Evolutionary conservation across 78 protist genomes (phyloP).

Genomic region (Protostelium mycophagum): DNA sequence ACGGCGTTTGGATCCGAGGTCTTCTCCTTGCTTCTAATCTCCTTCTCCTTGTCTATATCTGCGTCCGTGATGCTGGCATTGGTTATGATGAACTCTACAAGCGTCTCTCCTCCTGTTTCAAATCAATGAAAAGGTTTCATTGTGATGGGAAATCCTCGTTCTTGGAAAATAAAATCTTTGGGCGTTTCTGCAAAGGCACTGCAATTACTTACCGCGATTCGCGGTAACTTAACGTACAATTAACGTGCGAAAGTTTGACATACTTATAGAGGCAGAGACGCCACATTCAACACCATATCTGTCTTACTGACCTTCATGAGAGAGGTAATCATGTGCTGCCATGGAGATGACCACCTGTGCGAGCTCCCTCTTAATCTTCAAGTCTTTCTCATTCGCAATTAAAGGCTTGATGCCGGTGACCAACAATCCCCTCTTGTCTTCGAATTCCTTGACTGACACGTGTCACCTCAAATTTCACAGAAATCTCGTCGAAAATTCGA

Average conservation of each 20-base stretch:
- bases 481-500: too few species aligned
- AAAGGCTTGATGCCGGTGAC: slow-evolving; percentile 63
- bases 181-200: too few species aligned
- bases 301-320: slow-evolving; percentile 29
- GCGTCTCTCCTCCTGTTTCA: slow-evolving; percentile 13
- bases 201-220: neutral
- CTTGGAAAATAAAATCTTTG: too few species aligned
- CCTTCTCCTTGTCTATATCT: slow-evolving; percentile 22
- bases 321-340: slow-evolving; percentile 59
- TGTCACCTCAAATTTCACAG: neutral
- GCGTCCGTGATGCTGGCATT: slow-evolving; percentile 34
- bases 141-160: neutral
- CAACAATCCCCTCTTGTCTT: slow-evolving; percentile 42
- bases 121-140: neutral
- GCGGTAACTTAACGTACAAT: too few species aligned
- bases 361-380: slow-evolving; percentile 39
- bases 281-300: neutral
- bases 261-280: too few species aligned
- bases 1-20: slow-evolving; percentile 4
- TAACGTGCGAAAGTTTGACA: too few species aligned
- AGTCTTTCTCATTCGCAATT: slow-evolving; percentile 30
- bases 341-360: slow-evolving; percentile 55
- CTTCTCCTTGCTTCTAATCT: neutral
- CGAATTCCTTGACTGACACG: slow-evolving; percentile 8
- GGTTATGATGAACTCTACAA: slow-evolving; percentile 42